Evolutionary conservation across 2,329 filamentous ascomycete genomes (phyloP).

Genomic region (Penicillium digitatum): DNA sequence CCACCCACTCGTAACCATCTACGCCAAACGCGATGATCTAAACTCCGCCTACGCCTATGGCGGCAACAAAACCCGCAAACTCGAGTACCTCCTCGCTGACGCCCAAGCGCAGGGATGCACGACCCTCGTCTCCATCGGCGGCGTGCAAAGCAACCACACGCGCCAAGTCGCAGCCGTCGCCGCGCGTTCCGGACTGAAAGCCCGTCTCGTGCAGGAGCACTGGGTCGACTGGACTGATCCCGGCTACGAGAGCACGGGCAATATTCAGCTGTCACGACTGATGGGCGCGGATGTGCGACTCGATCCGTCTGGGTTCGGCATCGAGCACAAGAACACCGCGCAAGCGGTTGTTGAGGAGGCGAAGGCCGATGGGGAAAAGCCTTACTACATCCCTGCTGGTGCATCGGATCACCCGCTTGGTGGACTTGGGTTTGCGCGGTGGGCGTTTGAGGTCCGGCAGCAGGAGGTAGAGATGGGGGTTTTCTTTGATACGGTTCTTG

Average conservation of each 20-base stretch:
- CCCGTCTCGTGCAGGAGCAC: constrained; percentile 58
- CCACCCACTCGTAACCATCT: constrained; percentile 55
- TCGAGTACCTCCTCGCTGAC: constrained; percentile 66
- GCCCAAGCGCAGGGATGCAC: constrained; percentile 55
- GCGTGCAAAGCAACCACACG: constrained; percentile 68
- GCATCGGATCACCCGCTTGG: constrained; percentile 67
- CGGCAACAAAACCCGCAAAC: constrained; percentile 66
- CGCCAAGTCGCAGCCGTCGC: constrained; percentile 63
- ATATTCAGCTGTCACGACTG: constrained; percentile 65
- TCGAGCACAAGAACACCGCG: constrained; percentile 63
- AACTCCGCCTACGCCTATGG: constrained; percentile 65
- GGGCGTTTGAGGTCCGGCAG: constrained; percentile 63
- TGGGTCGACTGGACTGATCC: constrained; percentile 63
- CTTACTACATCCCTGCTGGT: constrained; percentile 69
- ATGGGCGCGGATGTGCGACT: constrained; percentile 64
- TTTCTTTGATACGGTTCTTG: constrained; percentile 65
- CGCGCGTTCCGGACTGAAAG: constrained; percentile 52
- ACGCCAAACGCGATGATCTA: constrained; percentile 69
- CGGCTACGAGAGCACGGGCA: constrained; percentile 62
- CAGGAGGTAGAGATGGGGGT: constrained; percentile 60
- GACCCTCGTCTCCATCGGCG: constrained; percentile 64
- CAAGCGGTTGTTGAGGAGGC: constrained; percentile 54
- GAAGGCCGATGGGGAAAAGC: constrained; percentile 52
- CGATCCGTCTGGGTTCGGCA: constrained; percentile 60
- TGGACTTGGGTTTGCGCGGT: constrained; percentile 66